Evolutionary conservation across 768 basidiomycete species (phyloP).

Genomic region (Podaxis rugospora): DNA sequence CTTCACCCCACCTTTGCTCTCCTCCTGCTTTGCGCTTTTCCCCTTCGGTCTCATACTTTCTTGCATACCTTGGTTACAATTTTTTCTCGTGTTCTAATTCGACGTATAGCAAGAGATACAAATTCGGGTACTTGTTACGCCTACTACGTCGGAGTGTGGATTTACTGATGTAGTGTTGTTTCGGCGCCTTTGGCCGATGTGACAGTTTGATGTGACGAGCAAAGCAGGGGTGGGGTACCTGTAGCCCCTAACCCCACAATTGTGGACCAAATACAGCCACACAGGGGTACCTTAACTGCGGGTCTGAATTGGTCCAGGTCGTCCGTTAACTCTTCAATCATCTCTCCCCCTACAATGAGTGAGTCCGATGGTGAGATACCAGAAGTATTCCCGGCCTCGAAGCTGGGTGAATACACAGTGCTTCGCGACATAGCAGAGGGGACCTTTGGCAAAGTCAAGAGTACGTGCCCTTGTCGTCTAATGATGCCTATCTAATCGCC

Average conservation of each 20-base stretch:
- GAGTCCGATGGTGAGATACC: constrained; percentile 20
- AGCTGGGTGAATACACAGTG: constrained; percentile 90
- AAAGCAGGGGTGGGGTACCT: too few relatives aligned
- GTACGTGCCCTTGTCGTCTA: constrained; percentile 45
- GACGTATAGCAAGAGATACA: too few relatives aligned
- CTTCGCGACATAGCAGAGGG: constrained; percentile 90
- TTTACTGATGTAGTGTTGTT: too few relatives aligned
- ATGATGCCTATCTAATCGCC: constrained; percentile 11
- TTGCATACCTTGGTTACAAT: too few relatives aligned
- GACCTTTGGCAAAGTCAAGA: constrained; percentile 98
- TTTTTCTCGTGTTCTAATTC: too few relatives aligned
- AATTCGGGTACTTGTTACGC: too few relatives aligned
- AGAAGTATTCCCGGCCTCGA: constrained; percentile 49
- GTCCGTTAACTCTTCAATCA: background rate
- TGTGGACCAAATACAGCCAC: constrained; percentile 11
- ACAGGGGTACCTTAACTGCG: background rate
- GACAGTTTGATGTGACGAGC: too few relatives aligned
- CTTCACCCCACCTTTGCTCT: too few relatives aligned
- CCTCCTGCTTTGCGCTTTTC: too few relatives aligned
- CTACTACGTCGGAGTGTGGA: too few relatives aligned
- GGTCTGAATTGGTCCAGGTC: background rate
- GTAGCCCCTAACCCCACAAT: background rate
- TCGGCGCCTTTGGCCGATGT: too few relatives aligned
- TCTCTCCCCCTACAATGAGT: constrained; percentile 22
- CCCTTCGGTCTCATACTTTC: too few relatives aligned